Base-by-base conservation (phyloP, 768 basidiomycete genomes). In the Psilocybe cyanescens region DNA sequence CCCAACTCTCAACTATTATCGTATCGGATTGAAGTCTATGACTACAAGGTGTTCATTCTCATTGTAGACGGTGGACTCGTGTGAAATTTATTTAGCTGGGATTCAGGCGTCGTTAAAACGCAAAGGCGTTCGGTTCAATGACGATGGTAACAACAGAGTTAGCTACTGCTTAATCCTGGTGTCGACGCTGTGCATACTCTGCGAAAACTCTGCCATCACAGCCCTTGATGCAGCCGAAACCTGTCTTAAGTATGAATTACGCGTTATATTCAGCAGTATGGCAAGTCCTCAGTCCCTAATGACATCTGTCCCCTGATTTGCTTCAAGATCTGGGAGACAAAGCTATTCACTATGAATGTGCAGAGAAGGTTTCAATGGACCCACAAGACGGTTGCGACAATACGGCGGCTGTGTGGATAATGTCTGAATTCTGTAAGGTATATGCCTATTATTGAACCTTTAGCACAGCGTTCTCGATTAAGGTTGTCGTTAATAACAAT, bases 371-470 rank as follows among this genome's bases (percentile, higher is more conserved):
- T 19, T 8, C 31, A 65, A 11, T 54, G 31, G 59, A 50, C 87
- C 73, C 70, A 91, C 90, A 95, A 68, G 58, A 95, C 86, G 9
- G 94, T 95, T 14, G 93, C 93, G 39, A 95, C 92, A 46, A 95
- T 75, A 29, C 77, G 81, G 58, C 94, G 79, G 9, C 83, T 77
- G 71, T 94, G 92, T 12, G 88, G 72, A 60, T 75, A 66, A 66
- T 89, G 85, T 62, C 94, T 80, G 73, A 95, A 95, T 73, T 97
- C 95, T 2, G 90, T 89, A 48, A 96, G 81, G 72, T 96, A 96
- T 57, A 95, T 94, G 0, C 95, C 92, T 85, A 59, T n/a, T 16
- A 37, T 57, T 44, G 8, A 8, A 31, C 11, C 28, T 17, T 24
- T 12, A 8, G 28, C 30, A 33, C 31, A 46, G 24, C n/a, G 59